Evolutionary conservation across 441 rosid genomes (phyloP), one percentile per base, ranked within the genome.

Genomic region (Melastoma candidum): DNA sequence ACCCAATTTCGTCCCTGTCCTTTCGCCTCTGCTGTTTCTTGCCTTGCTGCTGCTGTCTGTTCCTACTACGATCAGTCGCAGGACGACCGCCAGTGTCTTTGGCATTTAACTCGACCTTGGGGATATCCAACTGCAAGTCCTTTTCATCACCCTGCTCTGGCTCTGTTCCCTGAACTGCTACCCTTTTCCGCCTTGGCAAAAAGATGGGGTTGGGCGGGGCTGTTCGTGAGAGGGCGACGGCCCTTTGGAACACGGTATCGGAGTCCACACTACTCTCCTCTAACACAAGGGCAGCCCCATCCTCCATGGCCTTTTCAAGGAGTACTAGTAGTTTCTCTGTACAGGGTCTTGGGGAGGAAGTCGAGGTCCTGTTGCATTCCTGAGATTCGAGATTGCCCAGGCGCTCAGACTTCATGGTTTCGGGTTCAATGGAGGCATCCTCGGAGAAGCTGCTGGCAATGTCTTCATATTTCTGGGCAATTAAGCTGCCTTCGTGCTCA

Each of bases 171-270:
- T 56, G 56, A 64, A 48, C 44, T 26, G 58, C 13, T 43, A 47
- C 58, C 70, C 70, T 81, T 60, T 63, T 68, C 12, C 67, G 69
- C 4, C 56, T 69, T 51, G 46, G 74, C 65, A 60, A 74, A 49
- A 81, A 86, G 54, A 73, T 73, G 26, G 84, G 92, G 53, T 87
- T 83, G 0, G 76, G 67, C 1, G 86, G 73, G 59, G 87, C 84
- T 53, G 79, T 72, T 60, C 24, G 53, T 11, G 92, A 73, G 65
- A 86, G 71, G 74, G 71, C 73, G 26, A 82, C 75, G 3, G 82
- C 70, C 54, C 71, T 78, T 59, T 81, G 64, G 57, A 73, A 80
- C 39, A 85, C 67, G 17, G 27, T 57, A 60, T 87, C 95, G 46
- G 93, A 85, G 26, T 87, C 84, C 69, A 83, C 72, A 50, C 63